Percentiles rank a stretch among this genome's conserved stretches.
Evolutionary conservation across 139 green algal genomes (phyloP).

Genomic region (Picochlorum sp.): DNA sequence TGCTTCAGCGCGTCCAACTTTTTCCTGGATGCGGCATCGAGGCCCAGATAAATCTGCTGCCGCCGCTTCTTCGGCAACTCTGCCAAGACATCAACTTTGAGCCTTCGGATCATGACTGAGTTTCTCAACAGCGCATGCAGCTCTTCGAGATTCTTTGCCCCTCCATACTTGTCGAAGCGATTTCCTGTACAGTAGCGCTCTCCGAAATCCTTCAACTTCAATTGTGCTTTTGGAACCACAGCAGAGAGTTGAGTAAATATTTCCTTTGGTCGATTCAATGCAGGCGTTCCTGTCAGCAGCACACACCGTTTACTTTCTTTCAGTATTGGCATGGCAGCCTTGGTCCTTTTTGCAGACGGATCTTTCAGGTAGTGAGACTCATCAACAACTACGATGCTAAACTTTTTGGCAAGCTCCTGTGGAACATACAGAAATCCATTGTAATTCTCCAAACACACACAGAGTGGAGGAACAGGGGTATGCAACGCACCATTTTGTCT

Average conservation of each 20-base stretch:
- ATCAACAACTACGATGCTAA: slow-evolving; percentile 44
- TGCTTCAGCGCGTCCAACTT: slow-evolving; percentile 17
- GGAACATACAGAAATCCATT: slow-evolving; percentile 7
- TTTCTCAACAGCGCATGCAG: slow-evolving; percentile 64
- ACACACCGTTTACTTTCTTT: slow-evolving; percentile 43
- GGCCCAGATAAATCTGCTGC: slow-evolving; percentile 59
- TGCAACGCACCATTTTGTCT: slow-evolving; percentile 44
- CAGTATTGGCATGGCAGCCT: slow-evolving; percentile 53
- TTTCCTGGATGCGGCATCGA: slow-evolving; percentile 25
- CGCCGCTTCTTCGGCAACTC: slow-evolving; percentile 83
- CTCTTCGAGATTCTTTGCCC: slow-evolving; percentile 66
- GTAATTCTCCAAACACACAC: not conserved
- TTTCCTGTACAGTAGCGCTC: slow-evolving; percentile 56
- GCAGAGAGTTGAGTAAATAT: slow-evolving; percentile 56
- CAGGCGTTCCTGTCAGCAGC: slow-evolving; percentile 72
- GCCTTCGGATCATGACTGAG: slow-evolving; percentile 81
- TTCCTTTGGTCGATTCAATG: slow-evolving; percentile 60
- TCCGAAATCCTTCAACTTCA: slow-evolving; percentile 65
- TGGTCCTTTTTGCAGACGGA: slow-evolving; percentile 42
- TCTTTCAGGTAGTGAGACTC: slow-evolving; percentile 65
- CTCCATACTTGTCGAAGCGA: slow-evolving; percentile 37
- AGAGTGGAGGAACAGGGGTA: not conserved
- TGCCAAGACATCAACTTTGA: slow-evolving; percentile 85
- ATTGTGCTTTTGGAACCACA: slow-evolving; percentile 48
- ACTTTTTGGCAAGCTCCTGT: slow-evolving; percentile 11